Base-by-base conservation (phyloP, 2,329 filamentous ascomycete genomes). In the Fusarium zealandicum region DNA sequence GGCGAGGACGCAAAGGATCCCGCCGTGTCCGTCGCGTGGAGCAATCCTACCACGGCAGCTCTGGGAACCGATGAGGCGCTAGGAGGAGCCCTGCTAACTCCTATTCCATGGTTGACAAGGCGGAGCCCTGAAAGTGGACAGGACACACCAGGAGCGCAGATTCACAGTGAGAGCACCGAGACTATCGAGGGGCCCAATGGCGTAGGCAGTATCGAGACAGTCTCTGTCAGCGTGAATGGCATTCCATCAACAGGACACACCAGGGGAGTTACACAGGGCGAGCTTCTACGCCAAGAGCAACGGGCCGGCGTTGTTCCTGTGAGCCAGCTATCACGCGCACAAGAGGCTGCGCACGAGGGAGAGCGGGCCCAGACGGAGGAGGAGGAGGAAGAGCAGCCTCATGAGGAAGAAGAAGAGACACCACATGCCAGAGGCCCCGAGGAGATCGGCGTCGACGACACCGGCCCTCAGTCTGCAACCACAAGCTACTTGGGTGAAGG, bases 1-100 rank as follows among this genome's bases (percentile, higher is more conserved):
- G 90, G 89, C 20, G 77, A 80, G n/a, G 78, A 82, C 32, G 75
- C 59, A 10, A 67, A 64, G 39, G 69, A 75, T 48, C 72, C 71
- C 4, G 75, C 72, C 63, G 73, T 63, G 13, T 65, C 69, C 7
- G 73, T 81, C 10, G 72, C 77, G 4, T 82, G 81, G 78, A 75
- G 75, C 38, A 81, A 82, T 44, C 75, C 65, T 66, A 81, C 69
- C 60, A 74, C 74, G 59, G 72, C 74, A 8, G 73, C 77, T 11
- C 77, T 93, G 6, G 93, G 92, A 2, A 92, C 90, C 41, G 93
- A 98, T 66, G 93, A 97, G 71, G 89, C 89, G 11, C 78, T 98
- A 1, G 93, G 93, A 17, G 95, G 95, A 6, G 95, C 95, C 0
- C 80, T 97, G 14, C 80, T 99, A 42, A 98, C 93, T 1, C 95